These are phyloP conservation scores for Vigna unguiculata DNA, from an alignment of 306 rosid genomes.

Conservation along the genomic window DNA sequence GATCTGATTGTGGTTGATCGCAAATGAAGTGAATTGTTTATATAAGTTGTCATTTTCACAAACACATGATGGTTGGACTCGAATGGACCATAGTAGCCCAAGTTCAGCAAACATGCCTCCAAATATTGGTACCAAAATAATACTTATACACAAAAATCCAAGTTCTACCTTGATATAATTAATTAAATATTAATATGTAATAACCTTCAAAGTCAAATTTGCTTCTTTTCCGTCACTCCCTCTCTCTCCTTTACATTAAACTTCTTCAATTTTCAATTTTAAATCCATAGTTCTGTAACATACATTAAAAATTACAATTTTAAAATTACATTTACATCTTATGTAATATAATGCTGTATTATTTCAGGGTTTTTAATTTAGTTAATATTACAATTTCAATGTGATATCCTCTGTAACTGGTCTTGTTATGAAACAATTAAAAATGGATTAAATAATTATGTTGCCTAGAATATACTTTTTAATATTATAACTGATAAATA, in stretches of 20 bases:
- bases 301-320: not conserved
- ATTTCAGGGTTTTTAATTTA: no score
- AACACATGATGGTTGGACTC: not conserved
- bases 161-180: not conserved
- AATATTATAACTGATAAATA: no score
- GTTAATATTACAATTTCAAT: no score
- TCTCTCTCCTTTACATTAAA: not conserved
- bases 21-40: not conserved
- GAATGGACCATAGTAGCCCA: slow-evolving; percentile 1
- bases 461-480: no score
- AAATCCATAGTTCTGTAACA: no score
- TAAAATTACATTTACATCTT: not conserved
- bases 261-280: no score
- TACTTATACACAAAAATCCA: not conserved
- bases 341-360: no score
- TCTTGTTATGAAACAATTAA: no score
- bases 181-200: not conserved
- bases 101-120: slow-evolving; percentile 5
- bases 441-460: no score
- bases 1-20: not conserved
- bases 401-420: no score
- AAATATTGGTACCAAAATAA: not conserved
- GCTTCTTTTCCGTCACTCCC: not conserved
- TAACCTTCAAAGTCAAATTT: not conserved
- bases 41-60: not conserved